Base-by-base conservation (phyloP, 805 yeast genomes). In the Ogataea henricii region DNA sequence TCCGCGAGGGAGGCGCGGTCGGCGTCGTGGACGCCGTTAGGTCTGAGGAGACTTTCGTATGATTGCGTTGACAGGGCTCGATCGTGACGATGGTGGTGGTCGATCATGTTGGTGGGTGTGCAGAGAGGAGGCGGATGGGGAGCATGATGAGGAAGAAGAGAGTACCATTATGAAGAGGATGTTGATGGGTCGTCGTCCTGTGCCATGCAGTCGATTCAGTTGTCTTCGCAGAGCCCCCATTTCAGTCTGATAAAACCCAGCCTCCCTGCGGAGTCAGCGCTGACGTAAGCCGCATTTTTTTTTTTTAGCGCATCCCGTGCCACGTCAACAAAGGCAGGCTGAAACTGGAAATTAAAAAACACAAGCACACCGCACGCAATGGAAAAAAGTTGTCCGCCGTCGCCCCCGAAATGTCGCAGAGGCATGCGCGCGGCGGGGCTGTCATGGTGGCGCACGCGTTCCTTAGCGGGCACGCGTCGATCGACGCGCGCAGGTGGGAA, bases 351-450 rank as follows among this genome's bases (percentile, higher is more conserved):
- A 39, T 27, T 39, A 16, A 27, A 39, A 39, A n/a, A n/a, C n/a
- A 39, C 42, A 39, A 14, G 4, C 17, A 14, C 17, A 26, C 17
- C 12, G 17, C 20, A 29, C 23, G 25, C 33, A 18, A 17, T 26
- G 42, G 42, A 27, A 27, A 27, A 16, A 27, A 39, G 42, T 26
- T 26, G 42, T 39, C 42, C 42, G 42, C 42, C 42, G 42, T 37
- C 40, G 40, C 40, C 32, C 30, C 40, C 40, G 40, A 37, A 22
- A 23, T 17, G 17, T 4, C 36, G 36, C 36, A 17, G 8, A 9
- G n/a, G 40, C 35, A 5, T 14, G 20, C 35, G 20, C n/a, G 35
- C 6, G 33, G 17, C n/a, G n/a, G n/a, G 30, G 30, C 30, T 6
- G 30, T 13, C 30, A 14, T 27, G 13, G 30, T 27, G 30, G 35